phyloP scores from a whole-genome alignment of 1,284 basidiomycete species.

The Puccinia hordei region DNA sequence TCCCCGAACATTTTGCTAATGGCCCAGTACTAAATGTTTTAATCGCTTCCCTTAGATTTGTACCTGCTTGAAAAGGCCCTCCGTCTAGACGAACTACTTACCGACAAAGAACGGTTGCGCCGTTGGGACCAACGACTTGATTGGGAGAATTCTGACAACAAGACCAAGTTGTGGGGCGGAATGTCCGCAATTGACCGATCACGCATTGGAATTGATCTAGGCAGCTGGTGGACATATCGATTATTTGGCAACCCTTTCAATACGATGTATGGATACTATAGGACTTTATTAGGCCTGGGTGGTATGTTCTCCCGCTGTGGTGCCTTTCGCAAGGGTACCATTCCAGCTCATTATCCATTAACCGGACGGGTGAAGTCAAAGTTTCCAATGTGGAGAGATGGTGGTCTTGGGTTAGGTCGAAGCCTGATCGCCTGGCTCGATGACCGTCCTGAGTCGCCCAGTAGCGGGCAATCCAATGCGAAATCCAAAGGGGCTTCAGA shows the following conservation, averaged over 20 bases:
- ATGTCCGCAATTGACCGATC: constrained; percentile 21
- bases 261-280: constrained; percentile 38
- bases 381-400: constrained; percentile 44
- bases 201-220: constrained; percentile 22
- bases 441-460: background rate
- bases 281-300: constrained; percentile 14
- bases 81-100: constrained; percentile 28
- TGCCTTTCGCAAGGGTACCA: constrained; percentile 24
- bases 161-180: background rate
- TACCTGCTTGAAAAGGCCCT: constrained; percentile 44
- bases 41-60: constrained; percentile 19
- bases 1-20: background rate
- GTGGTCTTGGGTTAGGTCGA: constrained; percentile 42
- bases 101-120: constrained; percentile 34
- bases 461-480: background rate
- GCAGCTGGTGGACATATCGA: constrained; percentile 46
- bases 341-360: constrained; percentile 50
- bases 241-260: constrained; percentile 3
- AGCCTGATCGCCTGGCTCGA: constrained; percentile 39
- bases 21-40: background rate
- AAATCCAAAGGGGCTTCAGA: background rate
- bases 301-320: constrained; percentile 15
- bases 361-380: background rate
- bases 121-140: constrained; percentile 41
- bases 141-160: constrained; percentile 33